Evolutionary conservation across 1,284 basidiomycete genomes (phyloP).

Genomic region (Xanthoconium separans): DNA sequence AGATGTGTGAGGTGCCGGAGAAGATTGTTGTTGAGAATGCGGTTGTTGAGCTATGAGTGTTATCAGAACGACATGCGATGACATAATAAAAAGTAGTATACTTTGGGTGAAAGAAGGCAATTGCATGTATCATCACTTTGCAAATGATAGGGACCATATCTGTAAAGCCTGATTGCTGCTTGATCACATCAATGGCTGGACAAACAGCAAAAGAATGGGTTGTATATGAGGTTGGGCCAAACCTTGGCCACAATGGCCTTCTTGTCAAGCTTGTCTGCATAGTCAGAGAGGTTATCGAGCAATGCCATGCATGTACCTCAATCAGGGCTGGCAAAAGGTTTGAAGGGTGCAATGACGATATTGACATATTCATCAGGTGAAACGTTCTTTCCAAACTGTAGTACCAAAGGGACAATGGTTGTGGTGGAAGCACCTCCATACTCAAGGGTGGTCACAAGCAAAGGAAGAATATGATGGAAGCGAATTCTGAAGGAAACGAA

Average conservation of each 20-base stretch:
- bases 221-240: constrained; percentile 85
- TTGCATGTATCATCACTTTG: too few relatives aligned
- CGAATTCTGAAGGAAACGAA: constrained; percentile 86
- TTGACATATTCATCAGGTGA: constrained; percentile 72
- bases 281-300: constrained; percentile 83
- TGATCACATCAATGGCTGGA: neutral
- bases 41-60: too few relatives aligned
- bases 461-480: constrained; percentile 87
- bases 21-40: too few relatives aligned
- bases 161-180: too few relatives aligned
- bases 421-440: constrained; percentile 81
- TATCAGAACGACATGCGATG: too few relatives aligned
- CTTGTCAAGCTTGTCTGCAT: constrained; percentile 85
- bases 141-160: too few relatives aligned
- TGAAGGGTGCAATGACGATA: constrained; percentile 74
- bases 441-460: constrained; percentile 81
- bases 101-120: too few relatives aligned
- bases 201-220: neutral
- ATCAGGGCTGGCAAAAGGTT: constrained; percentile 85
- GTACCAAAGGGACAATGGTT: constrained; percentile 77
- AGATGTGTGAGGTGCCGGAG: too few relatives aligned
- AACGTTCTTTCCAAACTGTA: constrained; percentile 76
- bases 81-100: too few relatives aligned
- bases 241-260: constrained; percentile 84
- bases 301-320: constrained; percentile 93